Percentiles rank a stretch among this genome's conserved stretches.
Evolutionary conservation across 139 green algal species (phyloP).

Genomic region (Desmodesmus armatus): DNA sequence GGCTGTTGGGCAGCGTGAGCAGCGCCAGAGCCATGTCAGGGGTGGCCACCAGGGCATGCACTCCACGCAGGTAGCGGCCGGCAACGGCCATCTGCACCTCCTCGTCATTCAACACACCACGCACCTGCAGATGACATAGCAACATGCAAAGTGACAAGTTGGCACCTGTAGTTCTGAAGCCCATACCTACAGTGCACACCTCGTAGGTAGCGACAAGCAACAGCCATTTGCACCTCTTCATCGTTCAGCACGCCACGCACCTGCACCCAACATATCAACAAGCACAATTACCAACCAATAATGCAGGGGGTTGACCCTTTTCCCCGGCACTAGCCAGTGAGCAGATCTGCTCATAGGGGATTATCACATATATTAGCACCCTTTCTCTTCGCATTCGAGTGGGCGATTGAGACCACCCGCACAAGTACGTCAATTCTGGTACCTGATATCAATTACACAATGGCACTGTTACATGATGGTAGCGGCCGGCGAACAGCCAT

Average conservation of each 20-base stretch:
- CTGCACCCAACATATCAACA: no score
- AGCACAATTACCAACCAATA: no score
- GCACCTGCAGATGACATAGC: slow-evolving; percentile 64
- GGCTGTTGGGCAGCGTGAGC: slow-evolving; percentile 24
- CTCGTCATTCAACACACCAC: slow-evolving; percentile 83
- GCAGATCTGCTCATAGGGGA: no score
- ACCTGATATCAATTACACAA: no score
- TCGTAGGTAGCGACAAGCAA: slow-evolving; percentile 54
- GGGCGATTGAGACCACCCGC: no score
- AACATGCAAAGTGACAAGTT: not conserved
- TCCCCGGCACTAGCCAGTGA: no score
- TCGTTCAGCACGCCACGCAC: slow-evolving; percentile 84
- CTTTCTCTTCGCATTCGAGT: no score
- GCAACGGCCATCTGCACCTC: slow-evolving; percentile 60
- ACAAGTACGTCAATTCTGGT: no score
- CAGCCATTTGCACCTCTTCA: slow-evolving; percentile 68
- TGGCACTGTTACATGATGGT: no score
- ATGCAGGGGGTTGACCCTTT: no score
- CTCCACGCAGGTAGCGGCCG: slow-evolving; percentile 59
- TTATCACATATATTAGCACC: no score
- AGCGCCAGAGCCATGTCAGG: slow-evolving; percentile 64
- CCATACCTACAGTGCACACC: slow-evolving; percentile 65
- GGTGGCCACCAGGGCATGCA: slow-evolving; percentile 84
- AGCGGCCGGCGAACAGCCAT: not conserved
- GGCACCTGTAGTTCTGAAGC: not conserved